Base-by-base conservation (phyloP, 2,329 filamentous ascomycete genomes). In the Ceratocystis smalleyi region DNA sequence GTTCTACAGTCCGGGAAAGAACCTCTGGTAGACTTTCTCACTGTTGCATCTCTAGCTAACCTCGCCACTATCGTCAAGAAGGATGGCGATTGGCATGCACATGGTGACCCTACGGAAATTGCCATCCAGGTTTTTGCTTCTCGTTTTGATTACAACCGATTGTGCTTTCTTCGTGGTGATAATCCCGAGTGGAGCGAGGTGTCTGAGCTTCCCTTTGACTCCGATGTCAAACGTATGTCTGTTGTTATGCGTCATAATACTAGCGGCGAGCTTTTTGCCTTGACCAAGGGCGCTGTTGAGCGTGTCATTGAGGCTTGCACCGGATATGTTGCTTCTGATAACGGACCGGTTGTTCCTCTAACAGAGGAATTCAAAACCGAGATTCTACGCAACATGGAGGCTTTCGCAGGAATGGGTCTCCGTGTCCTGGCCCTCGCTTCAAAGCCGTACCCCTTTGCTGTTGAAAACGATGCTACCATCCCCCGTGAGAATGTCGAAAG, bases 201-300 rank as follows among this genome's bases (percentile, higher is more conserved):
- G 55, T 80, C 82, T 1, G 86, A 89, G 70, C 84, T 86, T 62
- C 85, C 85, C 0, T 89, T 89, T 70, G 85, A 88, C 69, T 87
- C 84, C 0, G 83, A 84, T 67, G 81, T 88, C 68, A 89, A 89
- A 76, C 83, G 84, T 67, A 89, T 89, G 86, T 87, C 84, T 0
- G 84, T 87, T 51, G 80, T 88, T 64, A 85, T 84, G 72, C 73
- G 74, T 66, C 69, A 77, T 62, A 76, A 73, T 67, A 71, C 76
- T 47, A 69, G 68, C 3, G 69, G 59, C 15, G 63, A 72, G 30
- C 69, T 70, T 10, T 71, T 67, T 30, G 73, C 71, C 0, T 82
- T 81, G 69, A 83, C 81, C 67, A 84, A 85, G 70, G 83, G 83
- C 66, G 86, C 86, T 1, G 85, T 88, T 3, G 85, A 88, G 71